Conservation (phyloP, 2,329 filamentous ascomycete species). For the Torrubiellomyces zombiae region DNA sequence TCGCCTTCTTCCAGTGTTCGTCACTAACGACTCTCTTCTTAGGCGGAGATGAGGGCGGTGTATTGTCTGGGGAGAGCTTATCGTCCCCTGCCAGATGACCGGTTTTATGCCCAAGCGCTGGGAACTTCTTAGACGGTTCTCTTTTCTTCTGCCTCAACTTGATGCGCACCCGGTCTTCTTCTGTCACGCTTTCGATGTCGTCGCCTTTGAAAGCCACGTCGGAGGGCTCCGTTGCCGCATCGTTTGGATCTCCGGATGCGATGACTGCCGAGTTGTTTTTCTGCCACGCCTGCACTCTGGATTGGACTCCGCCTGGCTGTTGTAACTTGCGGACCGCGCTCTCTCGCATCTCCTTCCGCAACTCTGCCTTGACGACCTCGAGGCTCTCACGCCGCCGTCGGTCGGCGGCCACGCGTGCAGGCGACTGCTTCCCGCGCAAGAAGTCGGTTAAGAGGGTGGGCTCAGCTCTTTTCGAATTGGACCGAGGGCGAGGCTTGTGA, state of each 20-base stretch:
- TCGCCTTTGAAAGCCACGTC: slow-evolving; percentile 45
- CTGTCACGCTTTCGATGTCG: slow-evolving; percentile 38
- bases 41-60: slow-evolving; percentile 38
- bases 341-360: slow-evolving; percentile 37
- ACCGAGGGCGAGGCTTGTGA: slow-evolving; percentile 15
- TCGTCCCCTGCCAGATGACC: slow-evolving; percentile 10
- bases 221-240: slow-evolving; percentile 38
- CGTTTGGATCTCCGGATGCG: slow-evolving; percentile 30
- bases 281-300: slow-evolving; percentile 76
- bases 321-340: slow-evolving; percentile 40
- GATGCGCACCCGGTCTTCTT: slow-evolving; percentile 42
- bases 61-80: slow-evolving; percentile 6
- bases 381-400: slow-evolving; percentile 38
- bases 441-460: slow-evolving; percentile 39
- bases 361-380: slow-evolving; percentile 38
- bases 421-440: slow-evolving; percentile 37
- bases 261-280: slow-evolving; percentile 55
- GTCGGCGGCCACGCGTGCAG: slow-evolving; percentile 35
- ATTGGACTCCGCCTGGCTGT: slow-evolving; percentile 51
- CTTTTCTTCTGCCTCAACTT: slow-evolving; percentile 32
- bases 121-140: slow-evolving; percentile 14
- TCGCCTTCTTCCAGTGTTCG: slow-evolving; percentile 64
- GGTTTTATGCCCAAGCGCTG: slow-evolving; percentile 8
- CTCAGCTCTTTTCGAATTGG: slow-evolving; percentile 21
- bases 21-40: slow-evolving; percentile 90